A percentile compares a stretch with the other conserved stretches of the same genome.
phyloP scores from a whole-genome alignment of 2,329 filamentous ascomycete genomes.

The Epichloe uncinata region DNA sequence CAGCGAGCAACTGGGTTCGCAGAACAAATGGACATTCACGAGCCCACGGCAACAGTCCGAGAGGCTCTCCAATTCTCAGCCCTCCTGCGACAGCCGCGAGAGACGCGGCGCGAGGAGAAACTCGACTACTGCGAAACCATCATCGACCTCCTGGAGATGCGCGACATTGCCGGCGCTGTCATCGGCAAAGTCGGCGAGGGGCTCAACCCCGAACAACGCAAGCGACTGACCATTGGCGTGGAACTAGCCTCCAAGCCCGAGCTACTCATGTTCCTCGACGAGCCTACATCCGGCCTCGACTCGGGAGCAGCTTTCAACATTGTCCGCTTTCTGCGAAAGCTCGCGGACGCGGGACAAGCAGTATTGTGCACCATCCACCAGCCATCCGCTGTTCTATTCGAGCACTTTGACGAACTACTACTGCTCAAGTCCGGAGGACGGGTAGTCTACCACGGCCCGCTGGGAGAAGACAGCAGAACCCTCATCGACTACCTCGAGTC shows the following conservation, averaged over 20 bases:
- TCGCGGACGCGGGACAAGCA: slow-evolving; percentile 46
- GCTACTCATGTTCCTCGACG: slow-evolving; percentile 52
- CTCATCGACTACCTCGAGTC: slow-evolving; percentile 39
- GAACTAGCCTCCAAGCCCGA: slow-evolving; percentile 44
- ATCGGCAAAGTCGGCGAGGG: slow-evolving; percentile 48
- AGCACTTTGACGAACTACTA: slow-evolving; percentile 42
- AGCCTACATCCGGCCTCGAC: slow-evolving; percentile 46
- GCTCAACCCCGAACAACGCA: slow-evolving; percentile 46
- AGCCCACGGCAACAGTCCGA: slow-evolving; percentile 51
- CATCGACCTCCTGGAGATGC: slow-evolving; percentile 56
- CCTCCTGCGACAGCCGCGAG: slow-evolving; percentile 45
- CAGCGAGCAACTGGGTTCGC: slow-evolving; percentile 64
- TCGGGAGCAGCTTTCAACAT: slow-evolving; percentile 47
- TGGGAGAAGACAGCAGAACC: slow-evolving; percentile 33
- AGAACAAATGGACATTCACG: slow-evolving; percentile 55
- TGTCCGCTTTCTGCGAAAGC: slow-evolving; percentile 45
- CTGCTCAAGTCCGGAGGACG: slow-evolving; percentile 40
- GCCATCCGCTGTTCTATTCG: slow-evolving; percentile 41
- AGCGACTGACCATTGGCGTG: slow-evolving; percentile 42
- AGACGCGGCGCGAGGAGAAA: slow-evolving; percentile 47
- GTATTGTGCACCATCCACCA: slow-evolving; percentile 50
- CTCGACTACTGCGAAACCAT: slow-evolving; percentile 55
- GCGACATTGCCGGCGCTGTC: slow-evolving; percentile 50
- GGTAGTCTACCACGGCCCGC: slow-evolving; percentile 39
- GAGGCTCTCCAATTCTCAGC: slow-evolving; percentile 56